Evolutionary conservation across 495 filamentous ascomycete genomes (phyloP).

Genomic region (Penicillium subrubescens): DNA sequence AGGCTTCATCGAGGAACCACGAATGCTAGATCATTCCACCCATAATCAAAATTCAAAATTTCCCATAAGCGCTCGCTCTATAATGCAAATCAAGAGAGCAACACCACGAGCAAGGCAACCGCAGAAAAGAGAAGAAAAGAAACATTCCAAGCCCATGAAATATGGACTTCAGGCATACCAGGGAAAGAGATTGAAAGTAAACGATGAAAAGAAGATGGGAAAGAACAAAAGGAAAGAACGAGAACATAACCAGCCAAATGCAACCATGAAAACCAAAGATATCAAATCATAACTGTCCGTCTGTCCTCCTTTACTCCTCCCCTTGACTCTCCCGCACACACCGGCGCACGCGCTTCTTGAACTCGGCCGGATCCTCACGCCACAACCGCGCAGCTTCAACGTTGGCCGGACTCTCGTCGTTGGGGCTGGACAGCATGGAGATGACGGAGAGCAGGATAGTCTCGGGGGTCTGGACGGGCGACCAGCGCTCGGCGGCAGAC

Average conservation of each 20-base stretch:
- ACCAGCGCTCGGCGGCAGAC: slow-evolving; percentile 88
- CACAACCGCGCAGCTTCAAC: slow-evolving; percentile 87
- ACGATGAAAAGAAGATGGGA: slow-evolving; percentile 6
- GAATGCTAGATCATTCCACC: slow-evolving; percentile 16
- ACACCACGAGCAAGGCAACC: slow-evolving; percentile 12
- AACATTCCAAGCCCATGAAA: background rate
- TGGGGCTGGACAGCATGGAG: slow-evolving; percentile 88
- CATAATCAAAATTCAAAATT: background rate
- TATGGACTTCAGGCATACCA: background rate
- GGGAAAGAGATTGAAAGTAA: slow-evolving; percentile 6
- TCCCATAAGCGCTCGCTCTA: slow-evolving; percentile 24
- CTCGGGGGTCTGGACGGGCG: slow-evolving; percentile 95
- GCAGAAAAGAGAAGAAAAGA: background rate
- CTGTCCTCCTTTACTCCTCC: slow-evolving; percentile 54
- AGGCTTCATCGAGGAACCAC: background rate
- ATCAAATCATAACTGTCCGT: background rate
- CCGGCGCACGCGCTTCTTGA: slow-evolving; percentile 72
- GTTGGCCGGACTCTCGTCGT: slow-evolving; percentile 94
- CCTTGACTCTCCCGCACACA: slow-evolving; percentile 85
- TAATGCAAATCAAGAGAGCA: slow-evolving; percentile 27
- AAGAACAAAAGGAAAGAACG: slow-evolving; percentile 4
- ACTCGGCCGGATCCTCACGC: slow-evolving; percentile 81
- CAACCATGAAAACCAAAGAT: too few species aligned
- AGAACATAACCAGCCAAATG: background rate
- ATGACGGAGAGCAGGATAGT: slow-evolving; percentile 92